Base-by-base conservation (phyloP, 2,329 filamentous ascomycete species). In the Aspergillus udagawae region DNA sequence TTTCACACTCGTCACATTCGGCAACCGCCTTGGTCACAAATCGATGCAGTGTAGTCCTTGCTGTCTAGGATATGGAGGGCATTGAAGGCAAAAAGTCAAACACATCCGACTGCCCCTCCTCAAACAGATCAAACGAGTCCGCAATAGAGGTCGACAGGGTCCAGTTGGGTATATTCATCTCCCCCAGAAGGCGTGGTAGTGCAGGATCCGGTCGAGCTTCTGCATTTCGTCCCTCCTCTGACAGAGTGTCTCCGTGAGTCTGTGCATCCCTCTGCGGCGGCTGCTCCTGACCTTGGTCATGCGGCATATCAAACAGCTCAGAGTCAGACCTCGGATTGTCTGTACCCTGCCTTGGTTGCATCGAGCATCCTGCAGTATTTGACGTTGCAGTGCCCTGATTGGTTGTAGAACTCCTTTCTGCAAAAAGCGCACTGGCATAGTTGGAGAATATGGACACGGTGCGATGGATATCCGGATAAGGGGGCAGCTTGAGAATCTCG, bases 401-500 rank as follows among this genome's bases (percentile, higher is more conserved):
- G 23, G 23, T 9, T 10, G 53, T 54, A 17, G 64, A 57, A 17
- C 61, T 60, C 44, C 68, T 66, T 23, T 67, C 69, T 20, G 70
- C 67, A 49, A 73, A 67, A 25, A 73, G 59, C 8, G 70, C 70
- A 20, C 70, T 64, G 35, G 67, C 70, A 41, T 73, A 73, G 54
- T 71, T 72, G 44, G 71, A 69, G 49, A 73, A 73, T 52, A 73
- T 70, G 27, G 70, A 73, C 27, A 73, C 70, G 4, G 71, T 73
- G 28, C 71, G 67, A 55, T 73, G 71, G n/a, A 73, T 72, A 29
- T 73, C 71, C n/a, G 71, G 71, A 50, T 73, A 73, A 0, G 71
- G 71, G 17, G 71, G 70, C 35, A 70, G 68, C 49, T 71, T 73
- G 20, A 73, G 58, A 51, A 72, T 71, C 45, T 72, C 70, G 47